Evolutionary conservation across 192 early-diverging fungal genomes (phyloP), one percentile per base, ranked within the genome.

Genomic region (Diversispora eburnea): DNA sequence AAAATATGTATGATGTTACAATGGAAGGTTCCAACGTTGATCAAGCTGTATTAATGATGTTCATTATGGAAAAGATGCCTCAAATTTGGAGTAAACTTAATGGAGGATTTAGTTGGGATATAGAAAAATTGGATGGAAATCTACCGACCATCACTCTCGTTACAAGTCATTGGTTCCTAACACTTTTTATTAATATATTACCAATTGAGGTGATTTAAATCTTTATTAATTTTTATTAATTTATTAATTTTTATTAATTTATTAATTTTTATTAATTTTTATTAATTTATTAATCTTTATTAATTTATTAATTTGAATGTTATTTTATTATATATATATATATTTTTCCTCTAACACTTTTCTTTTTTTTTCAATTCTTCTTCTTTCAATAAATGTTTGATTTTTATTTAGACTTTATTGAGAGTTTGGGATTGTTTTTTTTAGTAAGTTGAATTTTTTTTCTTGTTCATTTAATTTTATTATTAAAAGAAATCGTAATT

Each of bases 351-450:
- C 22, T 45, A 73, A 72, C 65, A 71, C 22, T 54, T 55, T 6
- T 49, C 25, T 33, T 33, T 33, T 33, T 33, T 33, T n/a, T n/a
- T n/a, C n/a, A n/a, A n/a, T n/a, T n/a, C n/a, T n/a, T n/a, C n/a
- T n/a, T n/a, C n/a, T n/a, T 33, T 2, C 25, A 33, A 33, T 33
- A 33, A 33, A 33, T 33, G 25, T 33, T 33, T 33, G 25, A 51
- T 9, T 7, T 20, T 49, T 48, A 17, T 43, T 45, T 68, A 90
- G 82, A 88, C 91, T 19, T 86, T 89, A 13, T 77, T 94, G 1
- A 84, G 93, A 42, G 86, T 93, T 10, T 94, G 93, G 93, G 93
- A 94, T 85, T 83, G 85, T 61, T 91, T 94, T 70, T 86, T 90
- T 65, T 91, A 89, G 80, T 80, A 85, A 77, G 81, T 65, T 12